phyloP scores from a whole-genome alignment of 768 basidiomycete species.

The Tulasnella sp. region DNA sequence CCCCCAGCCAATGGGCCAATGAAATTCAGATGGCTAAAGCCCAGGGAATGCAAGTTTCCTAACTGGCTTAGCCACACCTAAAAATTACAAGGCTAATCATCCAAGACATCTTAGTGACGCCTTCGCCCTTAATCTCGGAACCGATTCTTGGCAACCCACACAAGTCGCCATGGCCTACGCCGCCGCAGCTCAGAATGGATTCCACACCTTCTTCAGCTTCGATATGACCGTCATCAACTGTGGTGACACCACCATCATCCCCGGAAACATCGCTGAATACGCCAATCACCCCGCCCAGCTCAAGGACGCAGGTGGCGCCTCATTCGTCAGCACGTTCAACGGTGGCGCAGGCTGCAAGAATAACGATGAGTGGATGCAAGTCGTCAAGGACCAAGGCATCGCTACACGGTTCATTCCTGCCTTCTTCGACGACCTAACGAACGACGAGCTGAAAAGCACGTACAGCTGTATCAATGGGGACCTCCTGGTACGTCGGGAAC shows the following conservation, averaged over 20 bases:
- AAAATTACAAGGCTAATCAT: background rate
- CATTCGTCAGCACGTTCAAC: slow-evolving; percentile 28
- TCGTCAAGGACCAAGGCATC: slow-evolving; percentile 34
- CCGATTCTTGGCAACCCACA: slow-evolving; percentile 28
- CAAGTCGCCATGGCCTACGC: slow-evolving; percentile 27
- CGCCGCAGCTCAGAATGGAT: slow-evolving; percentile 25
- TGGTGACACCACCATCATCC: slow-evolving; percentile 17
- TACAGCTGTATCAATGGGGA: slow-evolving; percentile 8
- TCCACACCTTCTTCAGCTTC: slow-evolving; percentile 31
- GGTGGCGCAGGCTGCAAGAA: slow-evolving; percentile 28
- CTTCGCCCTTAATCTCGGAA: slow-evolving; percentile 32
- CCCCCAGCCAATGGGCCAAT: slow-evolving; percentile 23
- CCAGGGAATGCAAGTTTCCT: slow-evolving; percentile 22
- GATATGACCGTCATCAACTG: slow-evolving; percentile 25
- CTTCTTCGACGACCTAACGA: slow-evolving; percentile 26
- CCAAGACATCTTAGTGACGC: slow-evolving; percentile 23
- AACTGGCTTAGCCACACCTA: background rate
- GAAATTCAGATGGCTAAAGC: slow-evolving; percentile 26
- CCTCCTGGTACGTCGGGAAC: slow-evolving; percentile 14
- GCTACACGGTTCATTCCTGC: slow-evolving; percentile 22
- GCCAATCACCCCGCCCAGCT: slow-evolving; percentile 24
- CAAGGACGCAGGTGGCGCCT: slow-evolving; percentile 21
- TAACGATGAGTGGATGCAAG: slow-evolving; percentile 44
- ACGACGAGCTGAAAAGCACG: slow-evolving; percentile 8
- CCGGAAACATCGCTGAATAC: slow-evolving; percentile 19